phyloP scores from a whole-genome alignment of 116 monocot species.

The Dioscorea cayenensis region DNA sequence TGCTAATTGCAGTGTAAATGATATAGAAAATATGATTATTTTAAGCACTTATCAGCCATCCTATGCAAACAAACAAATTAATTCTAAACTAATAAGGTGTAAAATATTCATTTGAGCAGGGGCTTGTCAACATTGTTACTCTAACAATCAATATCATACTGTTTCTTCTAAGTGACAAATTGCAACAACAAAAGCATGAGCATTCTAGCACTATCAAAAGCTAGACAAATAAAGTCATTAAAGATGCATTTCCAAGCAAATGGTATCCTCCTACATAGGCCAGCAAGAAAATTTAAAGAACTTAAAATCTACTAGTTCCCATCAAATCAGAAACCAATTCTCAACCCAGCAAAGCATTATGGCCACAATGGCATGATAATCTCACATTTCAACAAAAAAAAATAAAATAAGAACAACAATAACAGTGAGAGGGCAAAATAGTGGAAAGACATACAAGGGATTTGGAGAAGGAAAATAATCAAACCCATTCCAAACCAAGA shows the following conservation, averaged over 20 bases:
- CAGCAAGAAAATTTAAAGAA: not conserved
- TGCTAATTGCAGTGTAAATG: no score
- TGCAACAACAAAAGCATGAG: no score
- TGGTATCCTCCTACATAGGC: not conserved
- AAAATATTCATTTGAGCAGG: no score
- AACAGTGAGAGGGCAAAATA: not conserved
- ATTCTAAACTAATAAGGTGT: no score
- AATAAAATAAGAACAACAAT: not conserved
- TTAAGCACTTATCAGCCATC: constrained; percentile 21
- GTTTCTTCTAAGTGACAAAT: no score
- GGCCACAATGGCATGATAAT: not conserved
- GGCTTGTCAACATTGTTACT: no score
- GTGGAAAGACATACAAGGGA: constrained; percentile 26
- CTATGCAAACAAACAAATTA: constrained; percentile 21
- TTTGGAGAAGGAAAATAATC: constrained; percentile 19
- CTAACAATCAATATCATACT: no score
- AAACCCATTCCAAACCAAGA: not conserved
- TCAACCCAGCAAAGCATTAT: not conserved
- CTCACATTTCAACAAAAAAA: not conserved
- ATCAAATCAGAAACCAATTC: not conserved
- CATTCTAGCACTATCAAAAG: no score
- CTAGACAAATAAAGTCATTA: not conserved
- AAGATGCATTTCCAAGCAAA: not conserved
- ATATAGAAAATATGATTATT: no score
- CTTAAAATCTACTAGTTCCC: not conserved